These are phyloP conservation scores for Chondrostereum purpureum DNA, from an alignment of 1,284 basidiomycete species.

Conservation along the genomic window DNA sequence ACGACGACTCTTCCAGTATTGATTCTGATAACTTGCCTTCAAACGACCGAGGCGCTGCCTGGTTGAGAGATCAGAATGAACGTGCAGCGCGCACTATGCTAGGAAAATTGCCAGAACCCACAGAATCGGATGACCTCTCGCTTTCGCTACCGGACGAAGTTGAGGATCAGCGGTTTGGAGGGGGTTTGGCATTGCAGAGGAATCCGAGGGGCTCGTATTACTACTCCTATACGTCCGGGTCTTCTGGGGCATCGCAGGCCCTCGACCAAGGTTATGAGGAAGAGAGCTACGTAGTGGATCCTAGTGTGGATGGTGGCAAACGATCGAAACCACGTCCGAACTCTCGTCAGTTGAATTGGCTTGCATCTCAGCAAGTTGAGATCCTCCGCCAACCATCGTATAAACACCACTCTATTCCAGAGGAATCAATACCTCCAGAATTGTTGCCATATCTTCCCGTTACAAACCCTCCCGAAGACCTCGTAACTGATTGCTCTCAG, in stretches of 20 bases:
- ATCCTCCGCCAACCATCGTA: slow-evolving; percentile 7
- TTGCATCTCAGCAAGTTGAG: slow-evolving; percentile 43
- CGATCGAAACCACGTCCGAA: slow-evolving; percentile 38
- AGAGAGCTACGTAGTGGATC: slow-evolving; percentile 25
- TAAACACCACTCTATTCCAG: slow-evolving; percentile 12
- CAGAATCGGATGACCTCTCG: slow-evolving; percentile 46
- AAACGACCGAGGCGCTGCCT: slow-evolving; percentile 65
- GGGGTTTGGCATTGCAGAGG: slow-evolving; percentile 59
- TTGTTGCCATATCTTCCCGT: slow-evolving; percentile 46
- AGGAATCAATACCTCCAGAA: slow-evolving; percentile 29
- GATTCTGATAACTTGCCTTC: slow-evolving; percentile 39
- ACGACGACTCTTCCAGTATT: slow-evolving; percentile 33
- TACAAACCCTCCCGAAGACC: slow-evolving; percentile 49
- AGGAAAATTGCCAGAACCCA: slow-evolving; percentile 54
- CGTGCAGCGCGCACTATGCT: slow-evolving; percentile 53
- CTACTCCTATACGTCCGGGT: slow-evolving; percentile 59
- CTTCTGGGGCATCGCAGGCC: slow-evolving; percentile 39
- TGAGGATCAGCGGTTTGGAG: slow-evolving; percentile 32
- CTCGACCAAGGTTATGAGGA: slow-evolving; percentile 51
- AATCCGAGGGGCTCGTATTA: slow-evolving; percentile 67
- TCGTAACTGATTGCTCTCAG: slow-evolving; percentile 74
- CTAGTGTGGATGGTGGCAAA: slow-evolving; percentile 17
- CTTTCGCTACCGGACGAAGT: slow-evolving; percentile 30
- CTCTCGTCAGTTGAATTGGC: slow-evolving; percentile 58
- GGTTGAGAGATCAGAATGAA: slow-evolving; percentile 78